Evolutionary conservation across 2,329 filamentous ascomycete genomes (phyloP).

Genomic region (Eutypa lata): DNA sequence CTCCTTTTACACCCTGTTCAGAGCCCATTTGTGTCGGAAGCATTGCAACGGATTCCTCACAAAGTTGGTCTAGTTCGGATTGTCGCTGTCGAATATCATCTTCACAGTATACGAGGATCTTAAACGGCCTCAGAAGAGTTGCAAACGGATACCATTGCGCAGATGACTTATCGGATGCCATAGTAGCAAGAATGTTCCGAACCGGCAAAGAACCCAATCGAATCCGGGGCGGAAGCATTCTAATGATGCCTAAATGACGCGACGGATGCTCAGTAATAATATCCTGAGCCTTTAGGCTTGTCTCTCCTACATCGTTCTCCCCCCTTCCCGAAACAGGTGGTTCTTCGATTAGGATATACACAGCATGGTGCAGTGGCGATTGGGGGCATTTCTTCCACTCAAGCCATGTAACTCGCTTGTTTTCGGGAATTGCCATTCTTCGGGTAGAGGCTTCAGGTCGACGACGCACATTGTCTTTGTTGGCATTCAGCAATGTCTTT

Average conservation of each 20-base stretch:
- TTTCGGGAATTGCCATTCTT: background rate
- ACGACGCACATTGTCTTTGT: background rate
- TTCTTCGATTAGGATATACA: background rate
- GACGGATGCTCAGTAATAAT: no score
- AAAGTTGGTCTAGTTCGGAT: background rate
- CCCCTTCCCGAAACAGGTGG: background rate
- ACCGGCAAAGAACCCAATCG: background rate
- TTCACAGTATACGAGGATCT: background rate
- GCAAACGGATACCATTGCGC: background rate
- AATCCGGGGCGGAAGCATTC: background rate
- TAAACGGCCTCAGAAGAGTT: background rate
- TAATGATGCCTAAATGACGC: background rate
- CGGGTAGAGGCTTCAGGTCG: no score
- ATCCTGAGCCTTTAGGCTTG: no score
- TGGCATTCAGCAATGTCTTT: no score
- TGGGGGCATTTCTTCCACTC: background rate
- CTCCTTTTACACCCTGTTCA: no score
- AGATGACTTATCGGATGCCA: background rate
- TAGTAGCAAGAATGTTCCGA: background rate
- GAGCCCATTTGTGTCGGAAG: no score
- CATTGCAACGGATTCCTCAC: background rate
- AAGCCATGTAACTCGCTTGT: background rate
- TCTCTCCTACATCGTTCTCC: no score
- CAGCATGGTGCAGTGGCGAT: background rate
- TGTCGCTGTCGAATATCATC: background rate